Percentiles rank a stretch among this genome's conserved stretches.
Evolutionary conservation across 176 grass and related monocot species (phyloP).

Genomic region (Phyllostachys edulis): DNA sequence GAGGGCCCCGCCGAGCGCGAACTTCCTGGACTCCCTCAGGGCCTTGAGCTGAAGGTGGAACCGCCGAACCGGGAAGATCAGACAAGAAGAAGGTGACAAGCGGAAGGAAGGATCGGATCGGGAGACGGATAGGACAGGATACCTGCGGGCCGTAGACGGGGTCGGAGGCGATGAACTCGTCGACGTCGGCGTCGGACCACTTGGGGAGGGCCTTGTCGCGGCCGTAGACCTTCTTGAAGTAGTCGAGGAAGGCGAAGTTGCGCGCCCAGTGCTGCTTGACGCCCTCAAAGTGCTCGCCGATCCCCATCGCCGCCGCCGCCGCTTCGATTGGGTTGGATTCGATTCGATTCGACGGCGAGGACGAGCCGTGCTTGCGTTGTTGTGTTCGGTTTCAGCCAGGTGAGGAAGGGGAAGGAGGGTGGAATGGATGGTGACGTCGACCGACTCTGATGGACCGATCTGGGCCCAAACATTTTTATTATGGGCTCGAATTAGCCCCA

Average conservation of each 20-base stretch:
- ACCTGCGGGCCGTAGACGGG: conserved; percentile 92
- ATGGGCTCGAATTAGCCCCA: too few relatives aligned
- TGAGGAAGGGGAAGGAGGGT: too few relatives aligned
- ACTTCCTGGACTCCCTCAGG: conserved; percentile 80
- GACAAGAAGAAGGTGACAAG: not conserved
- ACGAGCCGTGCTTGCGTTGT: too few relatives aligned
- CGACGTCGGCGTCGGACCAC: conserved; percentile 83
- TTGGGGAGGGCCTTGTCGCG: conserved; percentile 74
- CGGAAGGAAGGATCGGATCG: not conserved
- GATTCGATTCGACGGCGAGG: not conserved
- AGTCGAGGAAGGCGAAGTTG: conserved; percentile 88
- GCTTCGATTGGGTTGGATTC: not conserved
- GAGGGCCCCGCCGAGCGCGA: conserved; percentile 54
- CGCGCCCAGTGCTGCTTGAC: conserved; percentile 93
- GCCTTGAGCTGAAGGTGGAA: conserved; percentile 63
- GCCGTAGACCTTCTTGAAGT: conserved; percentile 96
- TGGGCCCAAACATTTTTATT: too few relatives aligned
- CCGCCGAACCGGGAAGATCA: not conserved
- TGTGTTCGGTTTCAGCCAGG: too few relatives aligned
- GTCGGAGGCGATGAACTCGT: conserved; percentile 86
- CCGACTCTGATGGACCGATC: too few relatives aligned
- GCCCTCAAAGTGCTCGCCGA: conserved; percentile 73
- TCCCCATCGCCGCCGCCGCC: conserved; percentile 37
- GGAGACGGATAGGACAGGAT: not conserved
- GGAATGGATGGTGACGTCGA: too few relatives aligned